Percentiles rank a stretch among this genome's conserved stretches.
Conservation (phyloP, 768 basidiomycete genomes). For the Macrolepiota fuliginosa region DNA sequence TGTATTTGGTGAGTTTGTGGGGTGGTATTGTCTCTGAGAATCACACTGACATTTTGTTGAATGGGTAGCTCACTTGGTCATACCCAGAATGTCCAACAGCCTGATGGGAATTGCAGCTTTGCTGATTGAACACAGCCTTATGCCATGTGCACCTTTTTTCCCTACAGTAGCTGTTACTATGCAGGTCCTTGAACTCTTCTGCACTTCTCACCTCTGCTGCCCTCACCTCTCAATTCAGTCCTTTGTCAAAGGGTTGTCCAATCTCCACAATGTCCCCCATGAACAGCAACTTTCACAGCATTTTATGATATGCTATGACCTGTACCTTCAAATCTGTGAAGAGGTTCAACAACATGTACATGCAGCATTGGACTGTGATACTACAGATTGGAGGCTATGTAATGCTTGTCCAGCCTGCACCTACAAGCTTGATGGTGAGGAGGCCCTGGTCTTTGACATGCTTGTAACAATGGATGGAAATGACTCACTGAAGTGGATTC, state of each 20-base stretch:
- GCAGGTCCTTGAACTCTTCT: conserved; percentile 22
- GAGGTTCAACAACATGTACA: conserved; percentile 16
- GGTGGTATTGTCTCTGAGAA: no score
- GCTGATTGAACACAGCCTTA: no score
- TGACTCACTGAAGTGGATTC: conserved; percentile 24
- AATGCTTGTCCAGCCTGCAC: conserved; percentile 21
- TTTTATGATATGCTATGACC: conserved; percentile 24
- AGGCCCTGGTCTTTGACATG: conserved; percentile 17
- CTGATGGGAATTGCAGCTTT: no score
- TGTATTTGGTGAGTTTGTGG: no score
- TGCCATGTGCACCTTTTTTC: conserved; percentile 22
- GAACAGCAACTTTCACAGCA: conserved; percentile 16
- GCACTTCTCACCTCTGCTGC: conserved; percentile 17
- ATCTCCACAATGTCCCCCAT: conserved; percentile 24
- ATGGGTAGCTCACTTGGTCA: no score
- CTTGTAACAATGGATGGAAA: conserved; percentile 26
- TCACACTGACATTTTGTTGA: no score
- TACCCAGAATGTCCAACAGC: no score
- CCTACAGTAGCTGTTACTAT: conserved; percentile 20
- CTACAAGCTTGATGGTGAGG: conserved; percentile 24
- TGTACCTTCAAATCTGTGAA: conserved; percentile 19
- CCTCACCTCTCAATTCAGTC: conserved; percentile 25
- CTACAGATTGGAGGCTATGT: conserved; percentile 12
- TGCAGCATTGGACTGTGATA: conserved; percentile 20
- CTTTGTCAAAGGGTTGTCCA: conserved; percentile 26